Base-by-base conservation (phyloP, 306 rosid species). In the Dicorynia guianensis region DNA sequence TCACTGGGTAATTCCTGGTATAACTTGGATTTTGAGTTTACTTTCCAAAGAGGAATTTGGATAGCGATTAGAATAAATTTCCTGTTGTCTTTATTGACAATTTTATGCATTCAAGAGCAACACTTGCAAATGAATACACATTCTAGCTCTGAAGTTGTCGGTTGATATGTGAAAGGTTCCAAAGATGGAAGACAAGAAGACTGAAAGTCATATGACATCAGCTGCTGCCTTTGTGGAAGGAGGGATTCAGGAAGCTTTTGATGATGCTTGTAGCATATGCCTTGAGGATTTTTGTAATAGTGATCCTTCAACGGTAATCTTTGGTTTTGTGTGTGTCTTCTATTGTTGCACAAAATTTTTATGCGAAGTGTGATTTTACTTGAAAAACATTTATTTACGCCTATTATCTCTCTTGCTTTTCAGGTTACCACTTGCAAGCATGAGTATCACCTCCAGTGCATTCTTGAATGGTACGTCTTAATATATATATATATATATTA, bases 161-260 rank as follows among this genome's bases (percentile, higher is more conserved):
- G 67, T 14, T 87, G 75, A 33, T 69, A 18, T 70, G 54, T 82
- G 43, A 30, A 76, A 85, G 91, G 84, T 83, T 85, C 72, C 53
- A 36, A 82, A 74, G 77, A 88, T 90, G 89, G 90, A 80, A 75
- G 85, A 63, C 68, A 84, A 85, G 61, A 76, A 66, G 53, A 40
- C 61, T 56, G 96, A 84, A 68, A 78, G 74, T 81, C 93, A 82
- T 4, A 70, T 89, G 89, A 86, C 85, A 58, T 96, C 99, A 0
- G 92, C 91, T 63, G 96, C 83, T 1, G 98, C 99, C 50, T 96
- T 96, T 81, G 98, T 96, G 71, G 98, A 96, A 84, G 97, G 99
- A 44, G 99, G 99, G 34, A 80, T 96, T 80, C 99, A 92, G 78
- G 93, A 86, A 20, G 86, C 93, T 42, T 90, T 88, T 76, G 93